Evolutionary conservation across 345 rosid genomes (phyloP).

Genomic region (Draba incana): DNA sequence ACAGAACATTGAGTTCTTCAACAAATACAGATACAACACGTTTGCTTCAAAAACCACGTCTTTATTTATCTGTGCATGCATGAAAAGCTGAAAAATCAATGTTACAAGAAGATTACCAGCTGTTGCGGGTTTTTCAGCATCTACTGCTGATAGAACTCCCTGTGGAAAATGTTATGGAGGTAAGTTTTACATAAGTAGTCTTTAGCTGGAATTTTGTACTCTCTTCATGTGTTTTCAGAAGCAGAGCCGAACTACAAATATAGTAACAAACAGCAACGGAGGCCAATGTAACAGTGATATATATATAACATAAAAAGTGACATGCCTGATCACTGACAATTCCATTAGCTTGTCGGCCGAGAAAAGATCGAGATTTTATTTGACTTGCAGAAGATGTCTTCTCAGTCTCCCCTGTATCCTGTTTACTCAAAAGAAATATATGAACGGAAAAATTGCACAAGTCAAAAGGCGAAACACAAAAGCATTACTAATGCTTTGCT

Average conservation of each 20-base stretch:
- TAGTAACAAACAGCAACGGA: neutral
- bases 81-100: neutral
- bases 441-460: neutral
- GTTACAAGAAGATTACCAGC: conserved; percentile 55
- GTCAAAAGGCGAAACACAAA: conserved; percentile 5
- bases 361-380: conserved; percentile 70
- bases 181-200: conserved; percentile 7
- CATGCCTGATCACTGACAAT: conserved; percentile 80
- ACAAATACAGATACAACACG: conserved; percentile 15
- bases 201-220: conserved; percentile 7
- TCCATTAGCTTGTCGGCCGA: conserved; percentile 82
- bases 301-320: conserved; percentile 1
- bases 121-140: conserved; percentile 57
- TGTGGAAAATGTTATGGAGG: conserved; percentile 33
- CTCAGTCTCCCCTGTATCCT: conserved; percentile 79
- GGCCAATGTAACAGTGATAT: neutral
- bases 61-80: conserved; percentile 7
- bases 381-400: conserved; percentile 53
- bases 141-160: conserved; percentile 58
- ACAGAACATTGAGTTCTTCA: conserved; percentile 2
- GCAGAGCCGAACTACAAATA: conserved; percentile 6
- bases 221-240: conserved; percentile 13
- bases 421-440: conserved; percentile 10
- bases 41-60: neutral
- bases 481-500: neutral